Evolutionary conservation across 106 monocot genomes (phyloP), one percentile per base, ranked within the genome.

Genomic region (Triglochin maritima): DNA sequence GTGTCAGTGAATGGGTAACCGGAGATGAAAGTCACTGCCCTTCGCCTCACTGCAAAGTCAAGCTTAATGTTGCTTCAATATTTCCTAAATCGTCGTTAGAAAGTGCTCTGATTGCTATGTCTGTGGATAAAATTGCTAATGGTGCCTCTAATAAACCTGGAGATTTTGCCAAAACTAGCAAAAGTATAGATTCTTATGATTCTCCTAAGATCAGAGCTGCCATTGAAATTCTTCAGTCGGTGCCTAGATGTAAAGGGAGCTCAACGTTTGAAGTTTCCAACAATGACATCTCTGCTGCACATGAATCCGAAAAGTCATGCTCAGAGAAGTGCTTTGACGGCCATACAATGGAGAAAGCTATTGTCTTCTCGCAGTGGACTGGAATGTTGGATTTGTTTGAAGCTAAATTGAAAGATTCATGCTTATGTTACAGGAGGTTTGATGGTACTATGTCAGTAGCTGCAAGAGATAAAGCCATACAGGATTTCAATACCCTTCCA

Each of bases 281-380:
- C 50, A 46, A 5, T 46, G 15, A 49, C 50, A 9, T 29, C 44
- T 10, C 65, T 64, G 6, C 6, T 50, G 7, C 6, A 50, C 65
- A 15, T 66, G 46, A 49, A 7, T 15, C 14, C 7, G n/a, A 44
- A 45, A 3, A 56, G 10, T 17, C 42, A 7, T 56, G 6, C 50
- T 29, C 7, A 44, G 54, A 9, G 11, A 4, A 68, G 5, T 6
- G 41, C 43, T 54, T 4, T 53, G 17, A 12, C 43, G 55, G 41
- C 11, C 46, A 54, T 11, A 55, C 6, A 44, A 68, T 84, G 41
- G 90, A 90, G 71, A 95, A 95, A 71, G 95, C 95, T 29, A 87
- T 95, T 13, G 80, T 95, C 44, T 95, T 90, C 74, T 95, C 95
- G 43, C 95, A 95, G 73, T 90, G 95, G 95, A 95, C 95, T 50